Evolutionary conservation across 768 basidiomycete species (phyloP), one percentile per base, ranked within the genome.

Genomic region (Leccinum barrowsii): DNA sequence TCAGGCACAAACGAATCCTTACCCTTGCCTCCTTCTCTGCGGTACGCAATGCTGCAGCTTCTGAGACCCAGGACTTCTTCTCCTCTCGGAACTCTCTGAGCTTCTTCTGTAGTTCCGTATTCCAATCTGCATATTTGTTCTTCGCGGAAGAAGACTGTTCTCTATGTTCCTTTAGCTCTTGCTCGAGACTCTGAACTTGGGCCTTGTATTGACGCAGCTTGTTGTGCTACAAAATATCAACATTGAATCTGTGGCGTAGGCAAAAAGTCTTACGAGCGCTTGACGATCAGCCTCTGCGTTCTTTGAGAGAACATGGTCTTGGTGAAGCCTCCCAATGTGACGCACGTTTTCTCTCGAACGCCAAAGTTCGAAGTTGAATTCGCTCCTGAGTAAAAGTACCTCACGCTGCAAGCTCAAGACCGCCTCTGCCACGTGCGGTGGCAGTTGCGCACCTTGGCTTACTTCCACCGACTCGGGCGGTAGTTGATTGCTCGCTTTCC

Each of bases 331-430:
- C n/a, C 87, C 89, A 52, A 94, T 88, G 66, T 93, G 90, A 67
- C 85, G 84, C 53, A 88, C 81, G 58, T 92, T 91, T 72, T 92
- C 86, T 61, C 89, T 79, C 57, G 89, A 85, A 44, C 89, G 75
- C 89, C 91, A 94, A 24, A 87, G 76, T 74, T 94, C 89, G 59
- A 93, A 91, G 67, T 92, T 91, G 44, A 94, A 82, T 62, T 94
- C 91, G 67, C 85, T 91, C 51, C 87, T 79, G 28, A 94, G 76
- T 28, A 92, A 71, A 2, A 92, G 71, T 2, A 89, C 78, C 66
- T 94, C 90, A 47, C 87, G 79, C 70, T 94, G 92, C 58, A 94
- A 75, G 6, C 76, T 79, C 13, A 85, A 81, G 30, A 94, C 84
- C 8, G 85, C 85, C 55, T 85, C 81, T n/a, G 77, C 77, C n/a